Percentiles rank a stretch among this genome's conserved stretches.
Evolutionary conservation across 2,329 filamentous ascomycete species (phyloP).

Genomic region (Claviceps quebecensis): DNA sequence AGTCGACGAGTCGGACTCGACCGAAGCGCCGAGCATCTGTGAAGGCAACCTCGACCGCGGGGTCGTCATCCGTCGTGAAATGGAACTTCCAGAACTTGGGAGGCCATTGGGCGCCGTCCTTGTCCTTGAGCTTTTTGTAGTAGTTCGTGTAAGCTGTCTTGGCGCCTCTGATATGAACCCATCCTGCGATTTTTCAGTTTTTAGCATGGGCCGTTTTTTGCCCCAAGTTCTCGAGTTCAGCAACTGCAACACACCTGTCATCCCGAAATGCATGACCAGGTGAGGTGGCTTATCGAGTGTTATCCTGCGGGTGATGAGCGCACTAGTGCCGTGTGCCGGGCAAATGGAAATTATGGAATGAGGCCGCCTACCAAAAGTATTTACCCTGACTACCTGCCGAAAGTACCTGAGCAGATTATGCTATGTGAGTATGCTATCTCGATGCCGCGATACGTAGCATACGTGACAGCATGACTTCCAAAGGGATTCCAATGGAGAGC

Average conservation of each 20-base stretch:
- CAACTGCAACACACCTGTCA: conserved; percentile 33
- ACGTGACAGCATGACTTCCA: no score
- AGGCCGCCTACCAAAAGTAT: conserved; percentile 69
- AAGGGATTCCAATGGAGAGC: no score
- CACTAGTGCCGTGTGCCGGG: conserved; percentile 16
- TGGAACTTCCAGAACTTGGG: conserved; percentile 84
- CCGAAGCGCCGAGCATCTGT: conserved; percentile 70
- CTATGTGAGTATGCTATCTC: not conserved
- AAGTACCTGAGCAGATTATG: conserved; percentile 26
- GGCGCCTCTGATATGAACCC: conserved; percentile 75
- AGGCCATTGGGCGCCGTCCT: conserved; percentile 58
- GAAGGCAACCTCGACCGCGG: conserved; percentile 55
- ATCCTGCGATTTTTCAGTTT: conserved; percentile 32
- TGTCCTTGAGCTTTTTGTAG: conserved; percentile 56
- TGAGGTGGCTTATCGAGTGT: conserved; percentile 64
- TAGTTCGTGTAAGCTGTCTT: conserved; percentile 68
- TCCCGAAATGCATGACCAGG: conserved; percentile 77
- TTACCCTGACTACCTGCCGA: conserved; percentile 79
- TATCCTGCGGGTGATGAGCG: conserved; percentile 18
- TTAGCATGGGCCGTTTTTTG: not conserved
- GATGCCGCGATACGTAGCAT: no score
- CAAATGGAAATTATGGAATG: no score
- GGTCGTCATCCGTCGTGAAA: conserved; percentile 45
- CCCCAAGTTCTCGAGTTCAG: not conserved
- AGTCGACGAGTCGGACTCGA: conserved; percentile 71